Base-by-base conservation (phyloP, 257 asterid species). In the Rhazya stricta region DNA sequence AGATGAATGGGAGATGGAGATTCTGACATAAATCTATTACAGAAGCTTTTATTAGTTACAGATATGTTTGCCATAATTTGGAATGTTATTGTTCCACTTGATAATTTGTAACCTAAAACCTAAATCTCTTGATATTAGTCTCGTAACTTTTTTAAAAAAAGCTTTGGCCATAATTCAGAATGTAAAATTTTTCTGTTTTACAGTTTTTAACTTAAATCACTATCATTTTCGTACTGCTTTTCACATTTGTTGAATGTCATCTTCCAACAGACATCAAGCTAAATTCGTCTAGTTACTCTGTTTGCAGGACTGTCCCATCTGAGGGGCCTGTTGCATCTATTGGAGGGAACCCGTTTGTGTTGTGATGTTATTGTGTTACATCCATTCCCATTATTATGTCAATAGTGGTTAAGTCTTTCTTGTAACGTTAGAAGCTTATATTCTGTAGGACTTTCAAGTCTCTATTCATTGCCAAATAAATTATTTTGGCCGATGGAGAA, bases 291-390 rank as follows among this genome's bases (percentile, higher is more conserved):
- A 60, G 74, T 67, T 78, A 56, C 61, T 57, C 30, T 74, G 66
- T 80, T 79, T 87, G 87, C 89, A 92, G 97, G 90, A 89, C 72
- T 51, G 81, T 85, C 69, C 86, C 86, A 37, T 79, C 85, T 60
- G 87, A 85, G 75, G 96, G 95, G 74, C 89, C 85, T 42, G 88
- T 86, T 74, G 91, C 91, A 29, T 84, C 93, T 29, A 79, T 86
- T 60, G 92, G 92, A 63, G 94, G 96, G 75, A 90, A 92, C 69
- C 97, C 97, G 23, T 92, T 92, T 69, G 92, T 94, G 19, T 90
- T 86, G 83, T 39, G 57, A 21, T 60, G 9, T 73, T 43, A 10
- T 39, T 53, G 54, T 9, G 41, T 72, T 13, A 37, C 19, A 18
- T 48, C 30, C 62, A 7, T 46, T 69, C 36, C 9, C 0, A 9